Conservation (phyloP, 805 yeast genomes). For the Starmerella kuoi region DNA sequence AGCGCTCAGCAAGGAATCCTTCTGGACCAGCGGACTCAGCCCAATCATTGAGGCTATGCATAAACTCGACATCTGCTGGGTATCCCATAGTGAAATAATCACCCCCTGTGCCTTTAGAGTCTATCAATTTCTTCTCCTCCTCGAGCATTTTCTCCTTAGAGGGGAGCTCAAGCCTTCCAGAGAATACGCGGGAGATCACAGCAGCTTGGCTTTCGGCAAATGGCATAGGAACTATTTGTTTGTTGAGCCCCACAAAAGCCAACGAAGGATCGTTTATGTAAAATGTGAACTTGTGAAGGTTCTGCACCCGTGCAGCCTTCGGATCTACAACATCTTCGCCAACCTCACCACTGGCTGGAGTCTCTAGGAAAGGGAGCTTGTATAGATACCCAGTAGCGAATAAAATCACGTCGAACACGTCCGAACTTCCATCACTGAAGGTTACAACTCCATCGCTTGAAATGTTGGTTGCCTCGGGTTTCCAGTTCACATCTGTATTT, state of each 20-base stretch:
- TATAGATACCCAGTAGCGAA: constrained; percentile 69
- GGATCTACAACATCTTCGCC: constrained; percentile 21
- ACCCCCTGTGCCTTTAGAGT: constrained; percentile 37
- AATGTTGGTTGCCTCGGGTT: constrained; percentile 27
- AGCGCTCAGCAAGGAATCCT: constrained; percentile 41
- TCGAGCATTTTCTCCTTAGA: constrained; percentile 35
- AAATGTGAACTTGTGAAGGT: constrained; percentile 49
- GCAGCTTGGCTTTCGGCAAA: constrained; percentile 48
- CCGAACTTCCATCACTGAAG: constrained; percentile 38
- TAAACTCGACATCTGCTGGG: constrained; percentile 51
- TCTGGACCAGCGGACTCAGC: constrained; percentile 17
- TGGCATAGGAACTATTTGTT: constrained; percentile 27
- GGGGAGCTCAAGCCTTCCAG: constrained; percentile 44
- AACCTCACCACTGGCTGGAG: not conserved
- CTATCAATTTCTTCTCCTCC: constrained; percentile 33
- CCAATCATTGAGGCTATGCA: constrained; percentile 34
- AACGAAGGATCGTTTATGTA: constrained; percentile 50
- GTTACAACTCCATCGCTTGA: constrained; percentile 32
- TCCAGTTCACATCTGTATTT: constrained; percentile 33
- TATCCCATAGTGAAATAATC: constrained; percentile 41
- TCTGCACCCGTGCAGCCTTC: constrained; percentile 38
- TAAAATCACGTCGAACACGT: constrained; percentile 43
- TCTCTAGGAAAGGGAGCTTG: constrained; percentile 48
- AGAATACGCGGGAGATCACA: constrained; percentile 49
- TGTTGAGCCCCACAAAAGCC: constrained; percentile 43